Evolutionary conservation across 352 stramenopile genomes (phyloP), one percentile per base, ranked within the genome.

Genomic region (Pilasporangium apinafurcum): DNA sequence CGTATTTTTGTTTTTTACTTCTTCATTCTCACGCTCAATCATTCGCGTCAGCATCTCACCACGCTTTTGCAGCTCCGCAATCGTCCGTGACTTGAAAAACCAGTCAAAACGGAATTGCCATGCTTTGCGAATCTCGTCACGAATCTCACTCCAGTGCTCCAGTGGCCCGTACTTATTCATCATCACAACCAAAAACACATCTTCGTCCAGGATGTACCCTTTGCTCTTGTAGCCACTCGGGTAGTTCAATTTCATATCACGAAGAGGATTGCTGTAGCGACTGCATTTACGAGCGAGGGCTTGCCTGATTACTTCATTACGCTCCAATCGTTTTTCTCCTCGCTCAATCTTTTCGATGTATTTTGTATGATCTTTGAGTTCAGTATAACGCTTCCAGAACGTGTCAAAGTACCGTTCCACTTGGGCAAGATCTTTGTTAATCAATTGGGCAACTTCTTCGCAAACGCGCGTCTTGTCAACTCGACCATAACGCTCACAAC

Each of bases 101-200:
- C 96, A 99, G 64, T 99, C 93, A 49, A 99, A 99, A 9, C 96
- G 89, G 65, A 99, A 99, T 59, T 99, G 95, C 95, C 94, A 98
- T 14, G 95, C 92, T 41, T 96, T 95, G 49, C 90, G 84, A 55
- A 99, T 99, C 65, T 99, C 95, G 52, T 98, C 89, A 24, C 96
- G 90, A 59, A 99, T 98, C 51, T 96, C 83, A 54, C 96, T 95
- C 72, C 95, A 98, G 59, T 97, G 91, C 56, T 90, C 81, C 28
- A 97, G 80, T 48, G 97, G 98, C 0, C 96, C 95, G 67, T 98
- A 97, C 42, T 95, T 90, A 74, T 98, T 95, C 95, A 99, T 98
- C 92, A 98, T 98, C 36, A 95, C 96, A 8, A 99, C 68, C 22
- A 99, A 69, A 58, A 99, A 99, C 21, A 96, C 88, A 65, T 99